Evolutionary conservation across 371 early-diverging fungal genomes (phyloP), one percentile per base, ranked within the genome.

Genomic region (Actinomortierella wolfii): DNA sequence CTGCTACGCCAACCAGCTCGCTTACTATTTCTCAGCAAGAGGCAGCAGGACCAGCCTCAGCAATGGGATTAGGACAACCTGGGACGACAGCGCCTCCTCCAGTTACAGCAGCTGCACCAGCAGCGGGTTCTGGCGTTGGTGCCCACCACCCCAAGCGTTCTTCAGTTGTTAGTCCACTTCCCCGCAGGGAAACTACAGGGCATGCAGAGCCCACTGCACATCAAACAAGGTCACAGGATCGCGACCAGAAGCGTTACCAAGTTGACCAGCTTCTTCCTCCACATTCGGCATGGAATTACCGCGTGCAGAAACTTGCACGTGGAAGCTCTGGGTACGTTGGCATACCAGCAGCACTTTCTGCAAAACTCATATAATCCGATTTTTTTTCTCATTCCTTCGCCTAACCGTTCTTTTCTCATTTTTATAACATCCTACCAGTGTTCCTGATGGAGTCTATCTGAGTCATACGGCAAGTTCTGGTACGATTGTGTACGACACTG

Each of bases 401-500:
- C 6, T 18, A 8, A 18, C 20, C 47, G 1, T 18, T 40, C 21
- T n/a, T 42, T 24, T 46, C 4, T 44, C 15, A 5, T 24, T 18
- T 18, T 26, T 5, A 24, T 26, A 21, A 28, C 34, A 34, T 11
- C 7, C 11, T 4, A 6, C 39, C 46, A 76, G 76, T 26, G 51
- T 70, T 39, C 78, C 76, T 3, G 78, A 78, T 59, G 78, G 78
- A 11, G 76, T 78, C 2, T 71, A 66, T 34, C 51, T 78, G 4
- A 63, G 40, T 28, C 62, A 59, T 28, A 54, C 63, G 1, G 64
- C 43, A 39, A 56, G 68, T 0, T 56, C 61, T n/a, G 39, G 46
- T 7, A 64, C 54, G 15, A 54, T 57, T 20, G 15, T 55, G 14
- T 76, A 76, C 40, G 71, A 76, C 43, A 70, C 64, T 18, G 68